Base-by-base conservation (phyloP, 2,329 filamentous ascomycete genomes). In the Talaromyces sp. region DNA sequence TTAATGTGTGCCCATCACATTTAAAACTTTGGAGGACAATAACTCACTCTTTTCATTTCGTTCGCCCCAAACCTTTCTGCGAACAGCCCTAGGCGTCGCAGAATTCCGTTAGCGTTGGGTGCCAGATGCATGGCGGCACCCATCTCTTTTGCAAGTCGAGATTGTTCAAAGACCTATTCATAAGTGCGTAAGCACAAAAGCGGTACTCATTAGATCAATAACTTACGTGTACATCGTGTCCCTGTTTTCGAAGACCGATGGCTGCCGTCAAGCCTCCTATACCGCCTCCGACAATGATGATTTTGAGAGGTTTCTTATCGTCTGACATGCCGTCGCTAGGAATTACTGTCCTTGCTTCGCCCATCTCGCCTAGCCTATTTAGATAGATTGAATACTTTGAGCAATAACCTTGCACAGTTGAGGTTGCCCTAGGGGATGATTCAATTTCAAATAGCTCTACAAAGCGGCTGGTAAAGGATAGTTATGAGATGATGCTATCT, bases 81-180 rank as follows among this genome's bases (percentile, higher is more conserved):
- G 55, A 71, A 69, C 1, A 82, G 64, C 0, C 80, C 79, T 55
- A 82, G 69, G 32, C 77, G 71, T 11, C 72, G 70, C 4, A 89
- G 73, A 2, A 88, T 70, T 0, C 83, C 82, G 68, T 86, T 86
- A 2, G 80, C 75, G 65, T 89, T 89, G 0, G 86, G 84, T 0
- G 83, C 80, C 4, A 88, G 69, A 66, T 88, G 84, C n/a, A 88
- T 79, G 0, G 85, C 85, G 3, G 86, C 85, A 0, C 85, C 86
- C 1, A 78, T 72, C 69, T 87, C 85, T 56, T 75, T 80, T 17
- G 81, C 80, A 35, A 86, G 80, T 1, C 75, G 74, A 0, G 84
- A 86, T 67, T 84, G 80, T 64, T 87, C 84, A 55, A 79, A 82
- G 0, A 86, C 62, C 80, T 84, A 58, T 32, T 50, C 43, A 26